Evolutionary conservation across 2,329 filamentous ascomycete genomes (phyloP), one percentile per base, ranked within the genome.

Genomic region (Piedraia hortae): DNA sequence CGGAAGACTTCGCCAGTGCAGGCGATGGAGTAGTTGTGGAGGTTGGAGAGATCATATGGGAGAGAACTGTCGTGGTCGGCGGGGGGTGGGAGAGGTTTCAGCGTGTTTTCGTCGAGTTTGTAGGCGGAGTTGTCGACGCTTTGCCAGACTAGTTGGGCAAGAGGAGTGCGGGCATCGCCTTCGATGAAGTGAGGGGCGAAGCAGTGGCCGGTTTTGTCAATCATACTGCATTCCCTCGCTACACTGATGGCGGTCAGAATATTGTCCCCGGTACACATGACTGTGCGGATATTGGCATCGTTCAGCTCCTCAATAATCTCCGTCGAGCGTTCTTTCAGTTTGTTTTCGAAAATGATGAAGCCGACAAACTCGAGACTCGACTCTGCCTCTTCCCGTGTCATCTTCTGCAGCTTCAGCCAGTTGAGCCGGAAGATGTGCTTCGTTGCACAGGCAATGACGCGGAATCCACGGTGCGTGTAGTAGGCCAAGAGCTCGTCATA

Each of bases 321-420:
- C 2, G 73, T 59, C 0, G 82, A 91, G 10, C 63, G 78, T 2
- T 74, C 68, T 44, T 97, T 97, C 28, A 97, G 52, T 47, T 97
- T 97, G 50, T 97, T 97, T 48, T 97, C 85, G 35, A 97, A 97
- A 24, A 97, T 70, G 39, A 97, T 93, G 47, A 97, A 97, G 4
- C 85, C 85, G 16, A 80, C 59, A 38, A 97, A 93, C 20, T 82
- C 65, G 6, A 97, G 59, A 14, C 66, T 56, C 3, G 62, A 70
- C 44, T 97, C 85, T 5, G 73, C 80, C 23, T 91, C 73, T 17
- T 66, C 51, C 14, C 85, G 69, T 34, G 66, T 72, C 69, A 93
- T 80, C 49, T 89, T 90, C 38, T 93, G 78, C 4, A 80, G 68
- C 41, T 88, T 89, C 24, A 90, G 64, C 80, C 78, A 91, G 35